Conservation (phyloP, 1,284 basidiomycete genomes). For the Pterulicium gracile region DNA sequence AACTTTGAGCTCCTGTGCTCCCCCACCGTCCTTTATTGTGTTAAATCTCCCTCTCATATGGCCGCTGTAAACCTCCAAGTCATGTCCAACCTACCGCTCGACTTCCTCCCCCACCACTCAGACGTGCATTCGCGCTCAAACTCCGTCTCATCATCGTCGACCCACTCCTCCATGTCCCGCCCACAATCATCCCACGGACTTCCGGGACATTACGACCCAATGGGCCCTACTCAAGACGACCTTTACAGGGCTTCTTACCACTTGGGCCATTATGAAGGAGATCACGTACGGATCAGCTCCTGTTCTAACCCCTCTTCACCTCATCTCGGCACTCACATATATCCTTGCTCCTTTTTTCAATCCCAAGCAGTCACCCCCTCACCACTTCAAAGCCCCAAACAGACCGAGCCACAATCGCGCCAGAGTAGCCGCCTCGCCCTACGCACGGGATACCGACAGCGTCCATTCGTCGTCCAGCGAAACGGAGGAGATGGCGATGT, state of each 20-base stretch:
- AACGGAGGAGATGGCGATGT: conserved; percentile 75
- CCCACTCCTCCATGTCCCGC: conserved; percentile 58
- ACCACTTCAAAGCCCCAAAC: conserved; percentile 61
- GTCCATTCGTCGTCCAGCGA: conserved; percentile 79
- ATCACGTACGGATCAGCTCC: conserved; percentile 25
- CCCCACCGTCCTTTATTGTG: conserved; percentile 6
- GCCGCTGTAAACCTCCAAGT: conserved; percentile 65
- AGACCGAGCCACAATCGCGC: conserved; percentile 67
- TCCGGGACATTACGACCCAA: conserved; percentile 36
- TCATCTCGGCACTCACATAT: conserved; percentile 29
- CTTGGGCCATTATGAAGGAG: conserved; percentile 29
- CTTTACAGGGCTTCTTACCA: conserved; percentile 54
- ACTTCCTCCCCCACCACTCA: conserved; percentile 53
- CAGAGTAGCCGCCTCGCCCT: conserved; percentile 66
- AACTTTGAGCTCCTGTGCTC: neutral
- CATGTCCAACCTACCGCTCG: conserved; percentile 56
- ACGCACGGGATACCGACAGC: conserved; percentile 72
- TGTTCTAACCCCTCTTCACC: conserved; percentile 11
- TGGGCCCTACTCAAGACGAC: conserved; percentile 46
- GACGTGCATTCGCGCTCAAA: conserved; percentile 59
- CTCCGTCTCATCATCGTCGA: conserved; percentile 64
- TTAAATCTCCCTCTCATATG: conserved; percentile 28
- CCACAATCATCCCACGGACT: conserved; percentile 66
- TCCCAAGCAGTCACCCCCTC: conserved; percentile 56
- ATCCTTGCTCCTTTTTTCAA: conserved; percentile 32